A percentile compares a stretch with the other conserved stretches of the same genome.
Evolutionary conservation across 768 basidiomycete species (phyloP).

Genomic region (Sarcodon sp.): DNA sequence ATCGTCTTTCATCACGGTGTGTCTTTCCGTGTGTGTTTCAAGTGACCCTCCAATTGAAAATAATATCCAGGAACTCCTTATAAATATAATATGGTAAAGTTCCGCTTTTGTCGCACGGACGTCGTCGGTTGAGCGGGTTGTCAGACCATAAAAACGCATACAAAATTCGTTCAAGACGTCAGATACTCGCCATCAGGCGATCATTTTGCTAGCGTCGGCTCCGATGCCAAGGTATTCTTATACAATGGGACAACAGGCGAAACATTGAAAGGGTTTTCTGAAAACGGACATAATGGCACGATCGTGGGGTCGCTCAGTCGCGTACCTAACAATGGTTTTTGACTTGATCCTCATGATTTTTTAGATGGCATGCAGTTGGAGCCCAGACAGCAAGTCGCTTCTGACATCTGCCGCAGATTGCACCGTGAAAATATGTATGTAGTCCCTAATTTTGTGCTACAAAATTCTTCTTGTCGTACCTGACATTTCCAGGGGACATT

Average conservation of each 20-base stretch:
- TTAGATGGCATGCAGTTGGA: conserved; percentile 75
- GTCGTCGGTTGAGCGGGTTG: not conserved
- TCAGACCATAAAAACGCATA: conserved; percentile 78
- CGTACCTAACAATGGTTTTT: not conserved
- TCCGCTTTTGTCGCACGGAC: not conserved
- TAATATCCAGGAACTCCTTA: conserved; percentile 54
- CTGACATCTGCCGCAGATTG: conserved; percentile 82
- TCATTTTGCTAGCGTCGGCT: conserved; percentile 79
- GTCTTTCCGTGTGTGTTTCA: not conserved
- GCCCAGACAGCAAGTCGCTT: conserved; percentile 55
- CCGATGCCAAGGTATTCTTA: conserved; percentile 77
- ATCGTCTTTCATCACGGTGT: conserved; percentile 77
- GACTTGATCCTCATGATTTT: not conserved
- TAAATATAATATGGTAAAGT: conserved; percentile 69
- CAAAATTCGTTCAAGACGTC: conserved; percentile 87
- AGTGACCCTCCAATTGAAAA: too few species aligned
- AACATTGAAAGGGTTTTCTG: conserved; percentile 52
- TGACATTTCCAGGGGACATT: conserved; percentile 54
- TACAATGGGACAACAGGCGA: conserved; percentile 90
- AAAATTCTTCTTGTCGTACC: not conserved
- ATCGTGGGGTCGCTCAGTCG: conserved; percentile 39
- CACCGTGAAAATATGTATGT: conserved; percentile 76
- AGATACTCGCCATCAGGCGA: conserved; percentile 73
- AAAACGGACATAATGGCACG: conserved; percentile 60
- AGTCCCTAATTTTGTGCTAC: not conserved